phyloP scores from a whole-genome alignment of 345 rosid genomes.

The Eucalyptus cloeziana region DNA sequence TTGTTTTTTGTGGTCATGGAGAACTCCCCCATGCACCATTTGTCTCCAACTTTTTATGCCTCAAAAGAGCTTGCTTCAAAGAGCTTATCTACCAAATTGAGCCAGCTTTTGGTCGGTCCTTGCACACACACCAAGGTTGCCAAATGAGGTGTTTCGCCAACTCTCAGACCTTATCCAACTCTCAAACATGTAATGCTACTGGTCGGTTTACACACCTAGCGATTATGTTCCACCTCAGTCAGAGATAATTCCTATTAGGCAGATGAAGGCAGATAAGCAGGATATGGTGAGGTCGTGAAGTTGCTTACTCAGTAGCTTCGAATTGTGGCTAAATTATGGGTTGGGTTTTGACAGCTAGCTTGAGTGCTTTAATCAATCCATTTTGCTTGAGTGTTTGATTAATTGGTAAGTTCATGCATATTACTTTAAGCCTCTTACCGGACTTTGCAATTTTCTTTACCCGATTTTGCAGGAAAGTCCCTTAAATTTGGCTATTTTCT shows the following conservation, averaged over 20 bases:
- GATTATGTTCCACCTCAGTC: background rate
- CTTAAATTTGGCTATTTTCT: background rate
- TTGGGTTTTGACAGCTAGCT: background rate
- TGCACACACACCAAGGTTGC: too few species aligned
- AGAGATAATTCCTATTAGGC: background rate
- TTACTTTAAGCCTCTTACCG: background rate
- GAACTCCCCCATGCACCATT: too few species aligned
- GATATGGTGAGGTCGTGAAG: background rate
- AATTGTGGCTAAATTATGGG: background rate
- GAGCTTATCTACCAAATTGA: too few species aligned
- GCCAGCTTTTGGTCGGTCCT: too few species aligned
- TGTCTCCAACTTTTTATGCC: too few species aligned
- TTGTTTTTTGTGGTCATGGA: too few species aligned
- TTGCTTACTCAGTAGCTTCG: background rate
- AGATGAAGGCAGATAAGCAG: background rate
- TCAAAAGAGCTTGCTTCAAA: too few species aligned
- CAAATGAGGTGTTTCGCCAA: too few species aligned
- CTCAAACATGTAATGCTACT: too few species aligned
- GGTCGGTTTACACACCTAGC: too few species aligned
- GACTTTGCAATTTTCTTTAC: background rate
- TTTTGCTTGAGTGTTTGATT: too few species aligned
- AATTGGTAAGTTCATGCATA: background rate
- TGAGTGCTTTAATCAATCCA: background rate
- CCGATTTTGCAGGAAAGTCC: background rate
- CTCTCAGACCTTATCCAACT: too few species aligned